Evolutionary conservation across 2,329 filamentous ascomycete species (phyloP).

Genomic region (Aureobasidium sp.): DNA sequence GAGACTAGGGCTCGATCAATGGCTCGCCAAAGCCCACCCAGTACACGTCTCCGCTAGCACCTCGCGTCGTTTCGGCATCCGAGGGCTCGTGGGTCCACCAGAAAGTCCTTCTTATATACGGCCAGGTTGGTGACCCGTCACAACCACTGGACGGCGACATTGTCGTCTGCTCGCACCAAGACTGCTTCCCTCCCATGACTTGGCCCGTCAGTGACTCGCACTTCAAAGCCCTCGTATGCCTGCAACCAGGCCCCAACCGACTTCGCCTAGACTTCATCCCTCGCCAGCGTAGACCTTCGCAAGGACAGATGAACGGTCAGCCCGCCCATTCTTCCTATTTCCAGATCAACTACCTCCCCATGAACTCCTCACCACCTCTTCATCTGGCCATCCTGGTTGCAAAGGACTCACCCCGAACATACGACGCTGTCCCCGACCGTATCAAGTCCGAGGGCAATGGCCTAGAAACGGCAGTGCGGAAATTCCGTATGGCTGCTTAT

Average conservation of each 20-base stretch:
- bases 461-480: slow-evolving; percentile 70
- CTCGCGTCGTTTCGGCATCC: slow-evolving; percentile 65
- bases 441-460: slow-evolving; percentile 72
- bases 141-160: slow-evolving; percentile 68
- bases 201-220: slow-evolving; percentile 87
- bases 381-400: slow-evolving; percentile 82
- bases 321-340: slow-evolving; percentile 73
- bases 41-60: slow-evolving; percentile 67
- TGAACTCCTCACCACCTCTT: slow-evolving; percentile 69
- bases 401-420: slow-evolving; percentile 79
- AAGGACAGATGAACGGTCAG: slow-evolving; percentile 55
- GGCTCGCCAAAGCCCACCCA: slow-evolving; percentile 26
- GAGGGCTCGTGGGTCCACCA: slow-evolving; percentile 89
- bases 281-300: slow-evolving; percentile 11
- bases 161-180: slow-evolving; percentile 72
- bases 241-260: slow-evolving; percentile 84
- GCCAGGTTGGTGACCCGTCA: slow-evolving; percentile 67
- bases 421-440: slow-evolving; percentile 70
- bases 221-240: slow-evolving; percentile 84
- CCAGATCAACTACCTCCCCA: slow-evolving; percentile 76
- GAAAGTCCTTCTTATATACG: slow-evolving; percentile 75
- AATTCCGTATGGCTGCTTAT: slow-evolving; percentile 92
- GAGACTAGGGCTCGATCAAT: slow-evolving; percentile 32
- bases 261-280: slow-evolving; percentile 70
- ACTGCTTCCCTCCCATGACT: slow-evolving; percentile 68